phyloP scores from a whole-genome alignment of 768 basidiomycete species.

The Pholiota microspora region DNA sequence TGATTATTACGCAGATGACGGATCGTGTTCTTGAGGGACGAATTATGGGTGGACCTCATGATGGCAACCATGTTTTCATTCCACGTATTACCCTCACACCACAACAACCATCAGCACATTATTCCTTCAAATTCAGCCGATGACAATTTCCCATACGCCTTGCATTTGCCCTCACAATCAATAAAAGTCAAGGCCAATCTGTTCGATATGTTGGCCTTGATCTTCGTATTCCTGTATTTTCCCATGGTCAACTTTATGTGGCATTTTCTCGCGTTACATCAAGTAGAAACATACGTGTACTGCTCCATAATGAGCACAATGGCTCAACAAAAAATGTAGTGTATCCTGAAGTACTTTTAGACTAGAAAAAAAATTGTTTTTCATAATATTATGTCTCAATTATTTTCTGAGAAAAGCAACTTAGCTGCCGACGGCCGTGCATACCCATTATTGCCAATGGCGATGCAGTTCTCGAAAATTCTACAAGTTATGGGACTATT shows the following conservation, averaged over 20 bases:
- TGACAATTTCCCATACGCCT: slow-evolving; percentile 40
- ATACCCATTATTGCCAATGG: no score
- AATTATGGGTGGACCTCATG: slow-evolving; percentile 34
- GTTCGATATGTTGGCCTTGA: slow-evolving; percentile 38
- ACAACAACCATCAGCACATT: slow-evolving; percentile 7
- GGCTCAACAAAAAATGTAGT: slow-evolving; percentile 13
- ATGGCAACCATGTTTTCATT: slow-evolving; percentile 33
- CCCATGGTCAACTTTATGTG: slow-evolving; percentile 20
- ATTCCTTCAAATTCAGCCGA: slow-evolving; percentile 27
- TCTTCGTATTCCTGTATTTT: slow-evolving; percentile 21
- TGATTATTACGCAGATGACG: slow-evolving; percentile 18
- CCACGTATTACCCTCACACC: slow-evolving; percentile 31
- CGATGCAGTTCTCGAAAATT: no score
- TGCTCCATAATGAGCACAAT: neutral
- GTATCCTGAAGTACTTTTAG: slow-evolving; percentile 11
- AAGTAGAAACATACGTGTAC: slow-evolving; percentile 10
- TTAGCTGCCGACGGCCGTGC: no score
- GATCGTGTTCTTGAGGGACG: slow-evolving; percentile 26
- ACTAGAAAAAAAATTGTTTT: no score
- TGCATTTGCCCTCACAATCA: slow-evolving; percentile 43
- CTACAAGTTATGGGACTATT: no score
- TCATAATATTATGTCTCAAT: no score
- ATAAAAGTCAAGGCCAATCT: slow-evolving; percentile 46
- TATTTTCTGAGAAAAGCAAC: no score
- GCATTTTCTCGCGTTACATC: slow-evolving; percentile 14